phyloP scores from a whole-genome alignment of 345 rosid species.

The Eutrema heterophyllum region DNA sequence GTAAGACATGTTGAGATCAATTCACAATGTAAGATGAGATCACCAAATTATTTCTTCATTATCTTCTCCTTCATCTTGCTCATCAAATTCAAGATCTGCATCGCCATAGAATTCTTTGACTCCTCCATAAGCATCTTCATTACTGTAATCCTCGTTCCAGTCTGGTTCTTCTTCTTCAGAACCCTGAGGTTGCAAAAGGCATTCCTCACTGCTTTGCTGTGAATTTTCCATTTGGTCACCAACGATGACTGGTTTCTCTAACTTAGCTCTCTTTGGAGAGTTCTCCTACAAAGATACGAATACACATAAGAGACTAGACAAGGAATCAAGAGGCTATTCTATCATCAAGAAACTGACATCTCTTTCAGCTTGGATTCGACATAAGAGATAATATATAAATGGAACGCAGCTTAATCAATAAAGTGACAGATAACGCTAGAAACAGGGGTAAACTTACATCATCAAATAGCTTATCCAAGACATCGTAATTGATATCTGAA shows the following conservation, averaged over 20 bases:
- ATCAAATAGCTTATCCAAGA: constrained; percentile 31
- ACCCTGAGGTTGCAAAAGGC: neutral
- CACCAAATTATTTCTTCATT: constrained; percentile 24
- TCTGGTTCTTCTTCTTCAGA: constrained; percentile 12
- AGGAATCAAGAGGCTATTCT: constrained; percentile 1
- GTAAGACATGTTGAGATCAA: constrained; percentile 1
- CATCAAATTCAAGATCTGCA: constrained; percentile 6
- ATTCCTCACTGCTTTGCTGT: constrained; percentile 15
- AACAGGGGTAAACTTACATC: constrained; percentile 16
- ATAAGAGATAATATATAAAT: neutral
- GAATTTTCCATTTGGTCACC: neutral
- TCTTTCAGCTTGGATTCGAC: neutral
- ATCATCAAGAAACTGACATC: neutral
- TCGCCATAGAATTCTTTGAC: neutral
- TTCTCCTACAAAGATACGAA: constrained; percentile 24
- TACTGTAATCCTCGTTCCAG: constrained; percentile 5
- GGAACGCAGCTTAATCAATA: neutral
- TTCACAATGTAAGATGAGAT: neutral
- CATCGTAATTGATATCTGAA: constrained; percentile 21
- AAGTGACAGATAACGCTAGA: neutral
- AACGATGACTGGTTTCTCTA: neutral
- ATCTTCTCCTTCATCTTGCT: constrained; percentile 5
- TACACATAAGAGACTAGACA: constrained; percentile 3
- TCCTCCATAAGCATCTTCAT: constrained; percentile 12
- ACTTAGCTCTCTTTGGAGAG: constrained; percentile 20